These are phyloP conservation scores for Phyllosticta citrichinensis DNA, from an alignment of 2,329 filamentous ascomycete species.

Conservation along the genomic window DNA sequence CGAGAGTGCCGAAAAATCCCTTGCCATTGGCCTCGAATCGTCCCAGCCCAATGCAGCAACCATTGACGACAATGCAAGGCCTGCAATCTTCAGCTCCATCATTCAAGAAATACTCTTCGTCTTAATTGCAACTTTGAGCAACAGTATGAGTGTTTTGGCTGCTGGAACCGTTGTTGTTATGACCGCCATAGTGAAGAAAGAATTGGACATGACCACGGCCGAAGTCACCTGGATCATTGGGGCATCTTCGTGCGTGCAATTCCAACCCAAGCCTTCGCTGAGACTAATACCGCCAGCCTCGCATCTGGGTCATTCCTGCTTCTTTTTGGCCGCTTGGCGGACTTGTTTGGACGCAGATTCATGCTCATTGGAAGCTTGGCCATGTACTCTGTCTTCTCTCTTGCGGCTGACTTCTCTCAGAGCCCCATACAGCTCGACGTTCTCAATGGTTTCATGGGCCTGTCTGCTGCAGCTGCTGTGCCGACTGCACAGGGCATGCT, in stretches of 20 bases:
- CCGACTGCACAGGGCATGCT: slow-evolving; percentile 56
- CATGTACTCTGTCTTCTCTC: slow-evolving; percentile 46
- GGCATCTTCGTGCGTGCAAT: slow-evolving; percentile 41
- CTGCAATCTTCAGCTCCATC: slow-evolving; percentile 52
- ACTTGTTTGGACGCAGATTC: slow-evolving; percentile 53
- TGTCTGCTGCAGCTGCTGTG: slow-evolving; percentile 54
- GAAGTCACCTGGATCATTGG: slow-evolving; percentile 60
- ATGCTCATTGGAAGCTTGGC: slow-evolving; percentile 52
- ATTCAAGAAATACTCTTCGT: slow-evolving; percentile 56
- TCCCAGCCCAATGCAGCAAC: background rate
- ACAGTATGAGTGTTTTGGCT: slow-evolving; percentile 52
- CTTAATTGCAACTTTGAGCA: slow-evolving; percentile 55
- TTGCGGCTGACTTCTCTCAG: slow-evolving; percentile 51
- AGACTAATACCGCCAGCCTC: slow-evolving; percentile 31
- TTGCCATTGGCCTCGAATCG: background rate
- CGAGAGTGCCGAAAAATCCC: background rate
- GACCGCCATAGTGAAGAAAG: slow-evolving; percentile 49
- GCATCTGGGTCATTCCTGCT: slow-evolving; percentile 56
- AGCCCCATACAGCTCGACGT: slow-evolving; percentile 51
- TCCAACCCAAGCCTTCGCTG: background rate
- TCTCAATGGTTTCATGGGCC: slow-evolving; percentile 52
- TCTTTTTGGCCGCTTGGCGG: slow-evolving; percentile 55
- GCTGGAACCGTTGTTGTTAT: slow-evolving; percentile 52
- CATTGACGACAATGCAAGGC: slow-evolving; percentile 24
- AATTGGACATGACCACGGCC: slow-evolving; percentile 53